Evolutionary conservation across 352 stramenopile species (phyloP), one percentile per base, ranked within the genome.

Genomic region (Pythium rishiriense): DNA sequence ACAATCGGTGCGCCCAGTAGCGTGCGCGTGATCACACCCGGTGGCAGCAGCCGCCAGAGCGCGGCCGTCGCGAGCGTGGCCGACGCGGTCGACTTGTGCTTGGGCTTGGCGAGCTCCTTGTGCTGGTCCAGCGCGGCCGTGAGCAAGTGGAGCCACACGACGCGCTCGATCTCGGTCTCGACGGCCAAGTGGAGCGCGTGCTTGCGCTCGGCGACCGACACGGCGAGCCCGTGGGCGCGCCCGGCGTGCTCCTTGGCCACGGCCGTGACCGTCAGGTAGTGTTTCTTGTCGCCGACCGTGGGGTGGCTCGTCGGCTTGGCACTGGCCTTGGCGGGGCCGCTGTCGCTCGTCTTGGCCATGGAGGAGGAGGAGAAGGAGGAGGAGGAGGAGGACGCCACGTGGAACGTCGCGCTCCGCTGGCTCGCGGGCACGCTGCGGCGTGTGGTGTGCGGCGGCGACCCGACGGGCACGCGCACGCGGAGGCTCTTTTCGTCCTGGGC

Each of bases 61-160:
- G 73, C 59, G 1, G 62, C 63, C 21, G 51, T 64, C 4, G 57
- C 22, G 12, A 69, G 64, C 28, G 78, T 53, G 37, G 57, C 3
- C 5, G n/a, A 9, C 12, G 26, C 28, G 14, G 17, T 46, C 22
- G 24, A n/a, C 42, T 69, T 72, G 52, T 70, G 53, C 46, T 74
- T 71, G 4, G 69, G 68, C 45, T 82, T 79, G 14, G 69, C 71
- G 28, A 86, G 25, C 7, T 73, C 68, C 26, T 75, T 56, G 22
- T 85, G 70, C 52, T 92, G 83, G 11, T 88, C 77, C 19, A 93
- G 66, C 28, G 75, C 81, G 17, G 81, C 83, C 24, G 68, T 67
- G n/a, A 93, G 57, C 28, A 93, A 64, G 58, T 93, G 83, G 17
- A 91, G 66, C 83, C 83, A 91, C 64, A 93, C 58, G 26, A 91